These are phyloP conservation scores for Claviceps paspali DNA, from an alignment of 2,329 filamentous ascomycete genomes.

Conservation along the genomic window DNA sequence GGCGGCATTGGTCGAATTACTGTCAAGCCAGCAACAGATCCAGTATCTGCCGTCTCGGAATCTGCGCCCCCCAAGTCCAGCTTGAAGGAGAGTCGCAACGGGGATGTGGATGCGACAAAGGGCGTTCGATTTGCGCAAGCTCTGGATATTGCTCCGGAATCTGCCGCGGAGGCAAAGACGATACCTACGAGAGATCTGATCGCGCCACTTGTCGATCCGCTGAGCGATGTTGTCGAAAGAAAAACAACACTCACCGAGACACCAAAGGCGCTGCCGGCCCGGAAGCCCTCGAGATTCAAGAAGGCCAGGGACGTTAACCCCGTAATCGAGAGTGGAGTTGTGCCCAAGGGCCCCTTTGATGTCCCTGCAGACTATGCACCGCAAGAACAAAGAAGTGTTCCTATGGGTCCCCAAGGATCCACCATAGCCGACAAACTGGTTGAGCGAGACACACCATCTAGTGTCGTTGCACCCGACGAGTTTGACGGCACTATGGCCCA, in stretches of 20 bases:
- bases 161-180: slow-evolving; percentile 8
- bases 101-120: slow-evolving; percentile 34
- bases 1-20: slow-evolving; percentile 43
- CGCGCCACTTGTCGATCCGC: slow-evolving; percentile 26
- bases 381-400: slow-evolving; percentile 22
- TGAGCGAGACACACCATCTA: slow-evolving; percentile 30
- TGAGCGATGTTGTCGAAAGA: slow-evolving; percentile 40
- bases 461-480: slow-evolving; percentile 37
- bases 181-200: slow-evolving; percentile 11
- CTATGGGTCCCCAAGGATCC: slow-evolving; percentile 33
- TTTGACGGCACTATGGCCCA: slow-evolving; percentile 55
- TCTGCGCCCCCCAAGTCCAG: slow-evolving; percentile 17
- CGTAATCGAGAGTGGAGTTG: slow-evolving; percentile 3
- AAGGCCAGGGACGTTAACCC: slow-evolving; percentile 18
- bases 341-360: slow-evolving; percentile 28
- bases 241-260: slow-evolving; percentile 12
- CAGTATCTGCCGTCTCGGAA: slow-evolving; percentile 9
- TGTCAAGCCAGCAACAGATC: slow-evolving; percentile 21
- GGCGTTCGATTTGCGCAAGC: slow-evolving; percentile 66
- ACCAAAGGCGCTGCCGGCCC: slow-evolving; percentile 17
- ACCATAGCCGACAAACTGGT: slow-evolving; percentile 46
- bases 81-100: slow-evolving; percentile 15
- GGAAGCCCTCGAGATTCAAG: slow-evolving; percentile 37
- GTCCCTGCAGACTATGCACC: slow-evolving; percentile 25
- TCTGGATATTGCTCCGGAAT: slow-evolving; percentile 50